A percentile compares a stretch with the other conserved stretches of the same genome.
phyloP scores from a whole-genome alignment of 73 alveolate species.

The Effrenium voratum region DNA sequence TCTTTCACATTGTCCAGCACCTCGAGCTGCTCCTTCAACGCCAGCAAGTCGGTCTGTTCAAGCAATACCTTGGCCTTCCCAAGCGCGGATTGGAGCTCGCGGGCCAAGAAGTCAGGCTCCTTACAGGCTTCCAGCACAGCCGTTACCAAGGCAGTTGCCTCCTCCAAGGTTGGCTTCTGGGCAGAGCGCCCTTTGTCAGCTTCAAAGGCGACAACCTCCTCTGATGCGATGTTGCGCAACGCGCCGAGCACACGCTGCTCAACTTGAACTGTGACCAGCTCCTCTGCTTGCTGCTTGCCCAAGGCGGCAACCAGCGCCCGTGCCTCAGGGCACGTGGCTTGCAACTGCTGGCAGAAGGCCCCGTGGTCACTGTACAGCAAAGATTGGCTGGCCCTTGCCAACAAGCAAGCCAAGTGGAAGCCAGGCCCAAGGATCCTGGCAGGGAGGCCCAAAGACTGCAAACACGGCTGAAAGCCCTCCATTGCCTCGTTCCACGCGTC shows the following conservation, averaged over 20 bases:
- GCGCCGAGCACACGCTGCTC: conserved; percentile 38
- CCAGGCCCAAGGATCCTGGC: too few relatives aligned
- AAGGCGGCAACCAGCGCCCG: not conserved
- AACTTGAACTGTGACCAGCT: not conserved
- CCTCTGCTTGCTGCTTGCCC: not conserved
- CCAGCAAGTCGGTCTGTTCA: not conserved
- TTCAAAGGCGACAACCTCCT: not conserved
- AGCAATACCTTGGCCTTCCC: not conserved
- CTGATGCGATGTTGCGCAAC: not conserved
- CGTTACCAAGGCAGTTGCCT: not conserved
- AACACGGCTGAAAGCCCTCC: not conserved
- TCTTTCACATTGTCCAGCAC: not conserved
- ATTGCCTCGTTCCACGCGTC: too few relatives aligned
- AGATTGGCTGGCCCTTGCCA: not conserved
- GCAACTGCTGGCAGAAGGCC: not conserved
- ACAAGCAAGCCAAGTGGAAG: not conserved
- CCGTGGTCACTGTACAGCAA: not conserved
- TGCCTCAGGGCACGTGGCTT: not conserved
- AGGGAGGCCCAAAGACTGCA: not conserved
- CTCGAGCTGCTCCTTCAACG: not conserved
- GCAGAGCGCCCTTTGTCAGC: conserved; percentile 8
- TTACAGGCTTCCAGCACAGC: not conserved
- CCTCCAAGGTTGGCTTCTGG: conserved; percentile 4
- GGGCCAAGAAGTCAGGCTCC: not conserved
- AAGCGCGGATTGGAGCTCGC: not conserved